Percentiles rank a stretch among this genome's conserved stretches.
phyloP scores from a whole-genome alignment of 345 rosid genomes.

The Dovyalis caffra region DNA sequence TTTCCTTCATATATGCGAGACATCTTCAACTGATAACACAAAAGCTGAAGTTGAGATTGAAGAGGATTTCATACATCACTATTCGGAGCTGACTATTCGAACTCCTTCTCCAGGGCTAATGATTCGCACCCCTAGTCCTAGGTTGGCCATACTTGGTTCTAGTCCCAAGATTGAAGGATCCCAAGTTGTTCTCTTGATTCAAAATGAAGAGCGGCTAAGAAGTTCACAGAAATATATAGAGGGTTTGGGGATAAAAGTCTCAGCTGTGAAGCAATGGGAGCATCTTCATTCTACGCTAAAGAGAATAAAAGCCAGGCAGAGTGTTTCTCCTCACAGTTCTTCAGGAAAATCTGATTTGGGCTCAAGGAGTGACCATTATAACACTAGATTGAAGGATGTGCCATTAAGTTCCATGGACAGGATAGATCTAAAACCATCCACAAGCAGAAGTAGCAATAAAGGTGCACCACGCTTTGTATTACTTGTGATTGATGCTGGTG shows the following conservation, averaged over 20 bases:
- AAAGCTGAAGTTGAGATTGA: constrained; percentile 29
- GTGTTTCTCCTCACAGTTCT: constrained; percentile 41
- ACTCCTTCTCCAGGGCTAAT: constrained; percentile 29
- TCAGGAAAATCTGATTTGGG: constrained; percentile 44
- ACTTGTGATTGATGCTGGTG: constrained; percentile 55
- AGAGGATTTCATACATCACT: constrained; percentile 21
- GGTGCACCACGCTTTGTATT: constrained; percentile 34
- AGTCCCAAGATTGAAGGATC: constrained; percentile 56
- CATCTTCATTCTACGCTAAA: constrained; percentile 31
- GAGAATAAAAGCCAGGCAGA: constrained; percentile 36
- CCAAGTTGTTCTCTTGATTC: constrained; percentile 60
- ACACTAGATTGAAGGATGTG: constrained; percentile 40
- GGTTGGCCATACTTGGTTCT: constrained; percentile 30
- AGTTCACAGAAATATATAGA: constrained; percentile 50
- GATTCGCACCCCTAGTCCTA: constrained; percentile 39
- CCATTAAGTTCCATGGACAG: constrained; percentile 57
- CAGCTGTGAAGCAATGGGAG: constrained; percentile 43
- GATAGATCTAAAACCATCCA: constrained; percentile 32
- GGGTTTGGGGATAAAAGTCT: constrained; percentile 49
- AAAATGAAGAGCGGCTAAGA: constrained; percentile 50
- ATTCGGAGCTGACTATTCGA: constrained; percentile 28
- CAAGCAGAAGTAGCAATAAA: constrained; percentile 15
- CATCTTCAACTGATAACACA: constrained; percentile 11
- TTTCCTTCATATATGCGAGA: constrained; percentile 28
- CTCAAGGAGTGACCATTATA: constrained; percentile 33